A percentile compares a stretch with the other conserved stretches of the same genome.
Evolutionary conservation across 129 eudicot species (phyloP).

Genomic region (Silybum marianum): DNA sequence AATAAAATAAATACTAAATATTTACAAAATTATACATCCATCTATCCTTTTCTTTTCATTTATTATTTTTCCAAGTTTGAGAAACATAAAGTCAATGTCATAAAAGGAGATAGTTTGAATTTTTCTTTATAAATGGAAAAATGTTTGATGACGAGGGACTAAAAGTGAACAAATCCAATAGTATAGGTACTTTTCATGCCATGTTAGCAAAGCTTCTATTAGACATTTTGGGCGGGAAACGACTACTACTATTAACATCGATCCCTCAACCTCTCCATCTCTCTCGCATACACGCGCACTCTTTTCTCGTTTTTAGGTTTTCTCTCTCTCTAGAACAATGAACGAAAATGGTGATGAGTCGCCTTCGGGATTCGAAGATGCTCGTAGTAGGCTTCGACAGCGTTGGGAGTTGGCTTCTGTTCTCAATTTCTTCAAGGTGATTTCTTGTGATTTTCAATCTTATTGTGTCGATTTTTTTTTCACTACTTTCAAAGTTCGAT

Average conservation of each 20-base stretch:
- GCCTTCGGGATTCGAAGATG: conserved; percentile 34
- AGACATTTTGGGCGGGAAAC: conserved; percentile 46
- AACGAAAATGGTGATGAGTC: conserved; percentile 19
- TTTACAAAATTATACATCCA: too few relatives aligned
- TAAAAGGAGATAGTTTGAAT: conserved; percentile 16
- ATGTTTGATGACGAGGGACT: not conserved
- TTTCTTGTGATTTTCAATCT: not conserved
- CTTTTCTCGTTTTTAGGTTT: conserved; percentile 31
- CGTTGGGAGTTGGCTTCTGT: conserved; percentile 96
- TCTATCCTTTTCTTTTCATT: too few relatives aligned
- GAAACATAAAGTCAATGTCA: not conserved
- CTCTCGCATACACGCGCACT: conserved; percentile 6
- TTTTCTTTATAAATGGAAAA: conserved; percentile 3
- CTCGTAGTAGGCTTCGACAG: conserved; percentile 55
- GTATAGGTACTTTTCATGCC: conserved; percentile 7
- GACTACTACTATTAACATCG: conserved; percentile 18
- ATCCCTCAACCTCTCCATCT: conserved; percentile 14
- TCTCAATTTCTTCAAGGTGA: conserved; percentile 76
- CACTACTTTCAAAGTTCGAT: not conserved
- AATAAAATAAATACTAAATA: too few relatives aligned
- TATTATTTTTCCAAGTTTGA: not conserved
- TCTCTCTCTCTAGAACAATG: conserved; percentile 25
- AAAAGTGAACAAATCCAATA: not conserved
- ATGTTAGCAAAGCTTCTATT: not conserved
- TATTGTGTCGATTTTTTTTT: not conserved